Evolutionary conservation across 139 green algal genomes (phyloP).

Genomic region (Chlorella vulgaris): DNA sequence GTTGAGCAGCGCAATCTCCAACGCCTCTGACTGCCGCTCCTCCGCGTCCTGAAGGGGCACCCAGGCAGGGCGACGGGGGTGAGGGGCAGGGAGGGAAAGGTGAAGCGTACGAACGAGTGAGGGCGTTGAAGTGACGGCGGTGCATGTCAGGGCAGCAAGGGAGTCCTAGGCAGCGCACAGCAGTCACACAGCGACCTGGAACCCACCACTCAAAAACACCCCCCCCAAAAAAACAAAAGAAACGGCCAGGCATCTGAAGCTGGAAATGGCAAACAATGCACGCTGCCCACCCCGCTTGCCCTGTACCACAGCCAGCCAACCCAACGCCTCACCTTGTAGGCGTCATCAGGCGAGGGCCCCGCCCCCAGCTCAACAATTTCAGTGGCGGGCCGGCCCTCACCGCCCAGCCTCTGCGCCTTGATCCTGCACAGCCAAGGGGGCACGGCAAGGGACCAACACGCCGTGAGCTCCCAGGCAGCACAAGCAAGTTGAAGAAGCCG

Average conservation of each 20-base stretch:
- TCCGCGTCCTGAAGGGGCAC: conserved; percentile 10
- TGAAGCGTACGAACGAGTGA: not conserved
- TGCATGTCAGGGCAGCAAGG: no score
- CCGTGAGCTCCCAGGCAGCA: not conserved
- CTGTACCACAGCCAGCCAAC: not conserved
- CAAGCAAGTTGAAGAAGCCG: no score
- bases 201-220: no score
- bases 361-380: conserved; percentile 35
- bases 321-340: conserved; percentile 19
- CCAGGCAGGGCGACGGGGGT: not conserved
- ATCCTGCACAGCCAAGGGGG: not conserved
- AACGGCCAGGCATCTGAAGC: no score
- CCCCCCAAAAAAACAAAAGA: no score
- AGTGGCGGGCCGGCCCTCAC: conserved; percentile 11
- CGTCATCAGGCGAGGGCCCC: conserved; percentile 35
- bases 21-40: conserved; percentile 43
- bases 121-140: no score
- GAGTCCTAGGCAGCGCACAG: no score
- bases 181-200: no score
- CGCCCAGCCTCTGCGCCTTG: conserved; percentile 20
- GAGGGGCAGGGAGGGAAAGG: not conserved
- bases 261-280: no score
- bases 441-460: not conserved
- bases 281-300: no score
- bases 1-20: conserved; percentile 31